phyloP scores from a whole-genome alignment of 108 stramenopile genomes.

The Stephanodiscus triporus region DNA sequence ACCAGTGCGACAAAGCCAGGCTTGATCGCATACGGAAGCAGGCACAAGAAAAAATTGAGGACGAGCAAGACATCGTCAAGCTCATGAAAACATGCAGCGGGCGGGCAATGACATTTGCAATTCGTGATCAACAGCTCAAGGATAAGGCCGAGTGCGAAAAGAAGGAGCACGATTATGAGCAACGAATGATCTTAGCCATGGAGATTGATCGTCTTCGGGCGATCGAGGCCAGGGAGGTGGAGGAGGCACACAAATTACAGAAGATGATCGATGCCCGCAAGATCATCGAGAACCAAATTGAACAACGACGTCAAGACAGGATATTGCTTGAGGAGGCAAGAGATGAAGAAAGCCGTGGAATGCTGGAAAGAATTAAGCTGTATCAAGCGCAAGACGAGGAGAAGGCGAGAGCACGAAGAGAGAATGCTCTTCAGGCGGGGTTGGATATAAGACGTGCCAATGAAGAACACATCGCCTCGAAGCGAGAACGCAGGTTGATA shows the following conservation, averaged over 20 bases:
- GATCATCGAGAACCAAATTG: constrained; percentile 79
- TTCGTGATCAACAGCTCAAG: constrained; percentile 80
- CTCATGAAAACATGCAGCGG: constrained; percentile 65
- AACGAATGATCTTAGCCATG: constrained; percentile 72
- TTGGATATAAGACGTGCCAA: constrained; percentile 74
- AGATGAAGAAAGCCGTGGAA: constrained; percentile 79
- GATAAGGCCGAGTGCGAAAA: constrained; percentile 61
- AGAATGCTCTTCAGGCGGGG: constrained; percentile 32
- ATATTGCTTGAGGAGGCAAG: constrained; percentile 72
- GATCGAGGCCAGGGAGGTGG: constrained; percentile 63
- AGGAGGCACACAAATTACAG: constrained; percentile 54
- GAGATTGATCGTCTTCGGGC: constrained; percentile 74
- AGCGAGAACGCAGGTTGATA: constrained; percentile 42
- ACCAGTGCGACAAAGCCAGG: constrained; percentile 49
- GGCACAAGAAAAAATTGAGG: constrained; percentile 71
- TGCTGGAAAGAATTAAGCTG: constrained; percentile 59
- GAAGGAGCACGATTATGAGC: constrained; percentile 69
- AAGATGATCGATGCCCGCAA: constrained; percentile 73
- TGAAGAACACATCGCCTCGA: constrained; percentile 59
- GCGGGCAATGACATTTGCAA: constrained; percentile 76
- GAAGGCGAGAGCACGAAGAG: constrained; percentile 39
- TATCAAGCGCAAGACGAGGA: constrained; percentile 64
- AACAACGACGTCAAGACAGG: constrained; percentile 51
- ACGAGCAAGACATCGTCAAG: constrained; percentile 73
- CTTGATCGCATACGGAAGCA: constrained; percentile 67